phyloP scores from a whole-genome alignment of 2,329 filamentous ascomycete genomes.

The Aspergillus pseudoviridinutans region DNA sequence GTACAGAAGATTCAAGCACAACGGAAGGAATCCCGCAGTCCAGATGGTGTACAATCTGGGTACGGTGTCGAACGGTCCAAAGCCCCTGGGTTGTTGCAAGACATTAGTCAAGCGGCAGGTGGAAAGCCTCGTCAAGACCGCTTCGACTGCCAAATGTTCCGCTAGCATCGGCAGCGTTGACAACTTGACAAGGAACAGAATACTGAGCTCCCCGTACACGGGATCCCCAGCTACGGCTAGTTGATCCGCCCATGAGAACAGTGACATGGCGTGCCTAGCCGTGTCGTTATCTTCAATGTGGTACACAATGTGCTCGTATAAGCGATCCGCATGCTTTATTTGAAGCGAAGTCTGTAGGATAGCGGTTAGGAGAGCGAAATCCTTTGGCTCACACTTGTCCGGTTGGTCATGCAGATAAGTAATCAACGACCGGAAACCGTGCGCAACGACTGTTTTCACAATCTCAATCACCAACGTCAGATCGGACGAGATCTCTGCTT shows the following conservation, averaged over 20 bases:
- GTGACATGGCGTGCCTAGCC: slow-evolving; percentile 73
- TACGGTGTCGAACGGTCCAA: slow-evolving; percentile 74
- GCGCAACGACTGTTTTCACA: slow-evolving; percentile 71
- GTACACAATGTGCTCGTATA: slow-evolving; percentile 65
- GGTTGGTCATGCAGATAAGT: slow-evolving; percentile 75
- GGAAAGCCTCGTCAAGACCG: slow-evolving; percentile 72
- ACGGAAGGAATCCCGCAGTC: slow-evolving; percentile 79
- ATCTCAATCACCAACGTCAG: slow-evolving; percentile 70
- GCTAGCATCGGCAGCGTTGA: slow-evolving; percentile 77
- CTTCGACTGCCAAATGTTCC: slow-evolving; percentile 85
- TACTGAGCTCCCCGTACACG: slow-evolving; percentile 86
- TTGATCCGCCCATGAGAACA: slow-evolving; percentile 92
- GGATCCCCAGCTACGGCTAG: slow-evolving; percentile 76
- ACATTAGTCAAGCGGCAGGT: slow-evolving; percentile 75
- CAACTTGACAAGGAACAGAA: slow-evolving; percentile 83
- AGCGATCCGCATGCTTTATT: slow-evolving; percentile 70
- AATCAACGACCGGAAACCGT: slow-evolving; percentile 77
- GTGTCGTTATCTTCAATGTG: slow-evolving; percentile 64
- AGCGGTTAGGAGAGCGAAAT: slow-evolving; percentile 82
- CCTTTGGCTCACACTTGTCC: slow-evolving; percentile 63
- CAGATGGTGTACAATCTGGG: slow-evolving; percentile 83
- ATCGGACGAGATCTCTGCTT: slow-evolving; percentile 38
- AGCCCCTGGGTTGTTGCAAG: slow-evolving; percentile 63
- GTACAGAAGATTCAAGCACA: slow-evolving; percentile 82
- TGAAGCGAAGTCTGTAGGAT: slow-evolving; percentile 80